Base-by-base conservation (phyloP, 352 stramenopile species). In the Phytopythium ostracodes region DNA sequence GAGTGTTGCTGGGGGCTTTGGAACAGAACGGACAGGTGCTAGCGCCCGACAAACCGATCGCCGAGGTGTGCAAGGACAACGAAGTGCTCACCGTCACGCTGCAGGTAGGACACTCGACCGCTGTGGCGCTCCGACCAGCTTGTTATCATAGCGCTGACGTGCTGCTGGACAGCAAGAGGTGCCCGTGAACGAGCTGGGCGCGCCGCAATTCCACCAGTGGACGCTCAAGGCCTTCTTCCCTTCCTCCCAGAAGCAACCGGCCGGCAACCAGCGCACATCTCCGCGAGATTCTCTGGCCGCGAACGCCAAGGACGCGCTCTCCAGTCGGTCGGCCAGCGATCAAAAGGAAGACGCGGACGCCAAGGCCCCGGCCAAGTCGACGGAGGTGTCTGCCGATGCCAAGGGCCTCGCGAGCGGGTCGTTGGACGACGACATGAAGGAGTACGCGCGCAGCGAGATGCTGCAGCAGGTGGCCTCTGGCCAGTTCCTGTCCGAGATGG, bases 401-500 rank as follows among this genome's bases (percentile, higher is more conserved):
- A 84, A 80, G 61, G 53, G 56, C 15, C 14, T 15, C 38, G 64
- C 60, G 9, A 29, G 9, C 7, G 56, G 51, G 15, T 55, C 60
- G 11, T 65, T 63, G 14, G 71, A 77, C 5, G 73, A 87, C 40
- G 83, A 88, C 29, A 67, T 88, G 35, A 87, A 80, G 38, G 56
- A 76, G 46, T 94, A 92, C 57, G 79, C 81, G 31, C 78, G 70
- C 11, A 77, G 75, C 29, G 82, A 92, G 66, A 69, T 88, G 72
- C 60, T 88, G 51, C 80, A 88, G 57, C 81, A 94, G 62, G 79
- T 91, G 18, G 88, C 85, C 25, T 91, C 82, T 29, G 80, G 81
- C 0, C 81, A 90, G 50, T 91, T 92, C 59, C 79, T 89, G 65
- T 89, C 83, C 11, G 79, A 92, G 42, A 81, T 90, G 69, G 85